Conservation (phyloP, 2,329 filamentous ascomycete species). For the Ambrosiella xylebori region DNA sequence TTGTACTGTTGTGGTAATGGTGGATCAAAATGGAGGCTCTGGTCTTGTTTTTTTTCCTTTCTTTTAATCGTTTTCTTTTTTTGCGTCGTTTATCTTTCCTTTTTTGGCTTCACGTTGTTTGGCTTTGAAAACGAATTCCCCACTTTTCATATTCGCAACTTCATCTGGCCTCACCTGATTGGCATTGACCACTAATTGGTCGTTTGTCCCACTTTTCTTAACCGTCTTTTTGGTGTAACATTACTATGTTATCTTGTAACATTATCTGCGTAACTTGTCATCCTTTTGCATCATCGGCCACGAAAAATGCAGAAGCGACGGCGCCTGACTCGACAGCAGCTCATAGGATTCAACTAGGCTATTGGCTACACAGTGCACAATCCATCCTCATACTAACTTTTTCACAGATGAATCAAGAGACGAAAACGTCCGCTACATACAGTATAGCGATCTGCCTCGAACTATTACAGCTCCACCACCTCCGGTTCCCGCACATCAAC, state of each 20-base stretch:
- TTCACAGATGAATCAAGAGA: not conserved
- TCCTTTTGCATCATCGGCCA: not conserved
- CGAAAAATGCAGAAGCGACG: not conserved
- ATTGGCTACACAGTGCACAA: not conserved
- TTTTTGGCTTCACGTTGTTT: not conserved
- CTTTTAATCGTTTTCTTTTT: not conserved
- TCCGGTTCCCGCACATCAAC: not conserved
- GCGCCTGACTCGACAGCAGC: not conserved
- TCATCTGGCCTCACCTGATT: not conserved
- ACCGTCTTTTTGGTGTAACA: conserved; percentile 1
- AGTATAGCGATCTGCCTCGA: not conserved
- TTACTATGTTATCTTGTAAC: not conserved
- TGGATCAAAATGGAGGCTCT: conserved; percentile 3
- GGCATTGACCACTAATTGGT: not conserved
- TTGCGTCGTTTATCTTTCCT: not conserved
- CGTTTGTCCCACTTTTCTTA: conserved; percentile 1
- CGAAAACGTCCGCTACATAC: not conserved
- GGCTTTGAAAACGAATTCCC: conserved; percentile 4
- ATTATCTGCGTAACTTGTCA: not conserved
- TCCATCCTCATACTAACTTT: not conserved
- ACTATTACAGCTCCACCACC: not conserved
- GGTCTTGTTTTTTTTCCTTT: conserved; percentile 1
- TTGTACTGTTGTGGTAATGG: not conserved
- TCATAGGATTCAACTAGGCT: not conserved
- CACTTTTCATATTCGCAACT: not conserved